phyloP scores from a whole-genome alignment of 129 eudicot genomes.

The Flaveria linearis region DNA sequence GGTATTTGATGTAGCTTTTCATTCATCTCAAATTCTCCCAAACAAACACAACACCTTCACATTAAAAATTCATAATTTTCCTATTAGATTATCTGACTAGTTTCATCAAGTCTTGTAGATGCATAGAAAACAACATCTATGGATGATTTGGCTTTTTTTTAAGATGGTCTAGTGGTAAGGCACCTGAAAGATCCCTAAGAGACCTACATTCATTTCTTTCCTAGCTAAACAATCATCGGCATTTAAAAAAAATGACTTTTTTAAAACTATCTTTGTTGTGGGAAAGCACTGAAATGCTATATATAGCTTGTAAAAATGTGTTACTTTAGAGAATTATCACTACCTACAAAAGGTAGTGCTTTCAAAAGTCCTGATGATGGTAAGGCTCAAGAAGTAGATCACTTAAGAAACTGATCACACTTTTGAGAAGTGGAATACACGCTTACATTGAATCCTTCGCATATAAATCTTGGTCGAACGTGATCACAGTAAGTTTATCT shows the following conservation, averaged over 20 bases:
- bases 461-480: slow-evolving; percentile 49
- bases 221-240: too few relatives aligned
- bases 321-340: not conserved
- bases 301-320: not conserved
- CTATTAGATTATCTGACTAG: slow-evolving; percentile 9
- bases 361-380: not conserved
- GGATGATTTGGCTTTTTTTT: not conserved
- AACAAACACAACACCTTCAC: slow-evolving; percentile 71
- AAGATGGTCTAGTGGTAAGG: too few relatives aligned
- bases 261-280: slow-evolving; percentile 1
- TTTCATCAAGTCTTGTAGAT: not conserved
- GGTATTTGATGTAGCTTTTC: slow-evolving; percentile 62
- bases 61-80: slow-evolving; percentile 8
- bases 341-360: not conserved
- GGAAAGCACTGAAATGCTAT: slow-evolving; percentile 11
- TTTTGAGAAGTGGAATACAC: slow-evolving; percentile 11
- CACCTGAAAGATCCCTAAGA: too few relatives aligned
- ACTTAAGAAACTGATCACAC: not conserved
- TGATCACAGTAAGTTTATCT: slow-evolving; percentile 54
- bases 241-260: not conserved
- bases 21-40: slow-evolving; percentile 63
- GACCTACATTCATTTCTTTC: too few relatives aligned
- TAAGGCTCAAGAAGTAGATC: not conserved
- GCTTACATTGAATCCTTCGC: slow-evolving; percentile 55
- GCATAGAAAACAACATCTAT: not conserved